Conservation (phyloP, 2,329 filamentous ascomycete species). For the Thelonectria olida region DNA sequence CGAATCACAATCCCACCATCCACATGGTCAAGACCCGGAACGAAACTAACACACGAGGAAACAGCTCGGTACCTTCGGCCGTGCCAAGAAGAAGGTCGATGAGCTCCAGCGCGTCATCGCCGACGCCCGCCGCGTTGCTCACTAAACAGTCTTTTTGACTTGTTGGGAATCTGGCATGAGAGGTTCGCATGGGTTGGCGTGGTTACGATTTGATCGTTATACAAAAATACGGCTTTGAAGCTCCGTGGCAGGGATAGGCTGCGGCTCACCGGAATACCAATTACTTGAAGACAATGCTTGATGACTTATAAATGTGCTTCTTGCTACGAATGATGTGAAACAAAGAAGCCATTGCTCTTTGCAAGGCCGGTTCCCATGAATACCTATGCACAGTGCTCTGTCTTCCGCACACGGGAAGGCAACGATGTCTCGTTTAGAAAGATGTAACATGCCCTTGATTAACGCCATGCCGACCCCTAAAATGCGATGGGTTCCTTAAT, state of each 20-base stretch:
- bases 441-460: slow-evolving; percentile 2
- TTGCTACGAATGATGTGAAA: slow-evolving; percentile 5
- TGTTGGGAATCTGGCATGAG: slow-evolving; percentile 41
- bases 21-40: slow-evolving; percentile 11
- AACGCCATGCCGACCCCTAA: slow-evolving; percentile 25
- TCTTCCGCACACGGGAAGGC: slow-evolving; percentile 8
- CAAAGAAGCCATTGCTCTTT: too few relatives aligned
- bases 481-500: slow-evolving; percentile 8
- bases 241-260: slow-evolving; percentile 44
- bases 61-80: slow-evolving; percentile 96
- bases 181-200: slow-evolving; percentile 49
- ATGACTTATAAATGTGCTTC: slow-evolving; percentile 29
- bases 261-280: slow-evolving; percentile 49
- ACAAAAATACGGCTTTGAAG: slow-evolving; percentile 44
- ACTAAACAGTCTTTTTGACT: slow-evolving; percentile 57
- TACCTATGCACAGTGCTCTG: slow-evolving; percentile 1
- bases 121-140: slow-evolving; percentile 79
- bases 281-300: slow-evolving; percentile 41
- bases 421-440: neutral
- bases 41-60: slow-evolving; percentile 36
- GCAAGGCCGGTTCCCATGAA: too few relatives aligned
- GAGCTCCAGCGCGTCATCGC: slow-evolving; percentile 98
- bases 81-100: slow-evolving; percentile 99
- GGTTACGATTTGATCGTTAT: slow-evolving; percentile 46
- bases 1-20: slow-evolving; percentile 4